These are phyloP conservation scores for Aspergillus nidulans DNA, from an alignment of 495 filamentous ascomycete genomes.

Conservation along the genomic window DNA sequence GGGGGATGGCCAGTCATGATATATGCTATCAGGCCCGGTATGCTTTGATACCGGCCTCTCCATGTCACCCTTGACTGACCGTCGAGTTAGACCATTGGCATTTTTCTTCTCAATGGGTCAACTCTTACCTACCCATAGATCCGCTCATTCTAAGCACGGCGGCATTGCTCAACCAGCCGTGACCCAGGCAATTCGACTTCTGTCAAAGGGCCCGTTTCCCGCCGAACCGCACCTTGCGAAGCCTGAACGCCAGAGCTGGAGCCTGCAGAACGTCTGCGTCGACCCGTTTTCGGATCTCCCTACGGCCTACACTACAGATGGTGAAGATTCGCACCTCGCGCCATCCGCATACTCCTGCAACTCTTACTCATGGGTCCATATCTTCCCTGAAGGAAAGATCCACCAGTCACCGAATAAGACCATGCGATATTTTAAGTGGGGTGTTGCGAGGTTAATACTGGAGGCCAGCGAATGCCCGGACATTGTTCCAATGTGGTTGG, in stretches of 20 bases:
- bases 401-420: constrained; percentile 76
- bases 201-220: constrained; percentile 61
- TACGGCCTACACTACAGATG: constrained; percentile 46
- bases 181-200: constrained; percentile 76
- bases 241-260: constrained; percentile 36
- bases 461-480: constrained; percentile 79
- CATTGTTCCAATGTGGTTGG: constrained; percentile 89
- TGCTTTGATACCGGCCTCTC: not conserved
- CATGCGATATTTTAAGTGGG: constrained; percentile 98
- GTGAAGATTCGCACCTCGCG: constrained; percentile 53
- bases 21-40: constrained; percentile 64
- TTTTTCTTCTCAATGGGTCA: constrained; percentile 83
- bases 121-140: constrained; percentile 81
- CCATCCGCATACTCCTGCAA: constrained; percentile 56
- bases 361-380: constrained; percentile 79
- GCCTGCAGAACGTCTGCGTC: constrained; percentile 39
- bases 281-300: constrained; percentile 46
- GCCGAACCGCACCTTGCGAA: constrained; percentile 33
- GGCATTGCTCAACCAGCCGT: constrained; percentile 88
- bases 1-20: constrained; percentile 86
- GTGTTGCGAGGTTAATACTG: constrained; percentile 80
- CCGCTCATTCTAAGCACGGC: constrained; percentile 59
- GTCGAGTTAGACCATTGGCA: constrained; percentile 44
- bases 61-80: constrained; percentile 17
- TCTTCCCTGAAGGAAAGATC: constrained; percentile 92